Evolutionary conservation across 225 moss, liverwort and hornwort species (phyloP).

Genomic region (Rhytidiadelphus loreus): DNA sequence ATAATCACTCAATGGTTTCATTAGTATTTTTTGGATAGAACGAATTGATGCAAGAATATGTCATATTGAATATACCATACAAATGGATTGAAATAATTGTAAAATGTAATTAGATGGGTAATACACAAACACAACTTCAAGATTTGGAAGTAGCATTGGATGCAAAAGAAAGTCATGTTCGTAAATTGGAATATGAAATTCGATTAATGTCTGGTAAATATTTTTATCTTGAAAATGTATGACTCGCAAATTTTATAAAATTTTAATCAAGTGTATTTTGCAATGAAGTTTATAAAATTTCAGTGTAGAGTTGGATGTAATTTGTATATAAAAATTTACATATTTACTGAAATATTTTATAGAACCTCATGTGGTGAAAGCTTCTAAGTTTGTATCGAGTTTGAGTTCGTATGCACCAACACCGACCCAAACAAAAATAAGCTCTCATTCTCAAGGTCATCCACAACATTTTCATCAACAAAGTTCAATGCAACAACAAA

Average conservation of each 20-base stretch:
- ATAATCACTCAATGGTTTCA: neutral
- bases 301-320: neutral
- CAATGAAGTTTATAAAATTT: too few species aligned
- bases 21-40: too few species aligned
- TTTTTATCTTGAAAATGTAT: neutral
- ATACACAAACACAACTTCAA: constrained; percentile 64
- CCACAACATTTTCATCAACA: constrained; percentile 6
- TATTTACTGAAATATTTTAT: neutral
- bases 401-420: constrained; percentile 47
- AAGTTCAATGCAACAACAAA: constrained; percentile 6
- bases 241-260: neutral
- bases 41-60: neutral
- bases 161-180: constrained; percentile 83
- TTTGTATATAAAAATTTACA: neutral
- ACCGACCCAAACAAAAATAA: neutral
- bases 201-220: constrained; percentile 57
- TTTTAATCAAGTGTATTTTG: neutral
- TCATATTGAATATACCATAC: too few species aligned
- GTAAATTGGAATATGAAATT: constrained; percentile 89
- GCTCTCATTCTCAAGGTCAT: neutral
- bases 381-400: constrained; percentile 56
- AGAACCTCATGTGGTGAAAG: constrained; percentile 56
- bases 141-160: constrained; percentile 82
- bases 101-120: constrained; percentile 29
- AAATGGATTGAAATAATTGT: neutral